Evolutionary conservation across 208 protist genomes (phyloP).

Genomic region (Leishmania martiniquensis): DNA sequence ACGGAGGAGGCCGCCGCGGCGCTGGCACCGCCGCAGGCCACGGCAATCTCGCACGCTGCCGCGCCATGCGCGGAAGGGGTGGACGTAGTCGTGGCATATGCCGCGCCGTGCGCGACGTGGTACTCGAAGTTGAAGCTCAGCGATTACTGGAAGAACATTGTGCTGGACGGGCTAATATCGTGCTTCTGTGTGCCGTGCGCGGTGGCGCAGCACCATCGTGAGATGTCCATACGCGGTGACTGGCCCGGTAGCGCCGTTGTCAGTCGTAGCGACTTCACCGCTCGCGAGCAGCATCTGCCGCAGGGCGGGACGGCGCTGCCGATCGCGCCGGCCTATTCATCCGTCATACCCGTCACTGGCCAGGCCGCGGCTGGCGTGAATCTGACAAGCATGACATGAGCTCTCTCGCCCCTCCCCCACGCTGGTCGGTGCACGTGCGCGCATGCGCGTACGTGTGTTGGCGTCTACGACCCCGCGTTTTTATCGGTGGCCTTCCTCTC

Average conservation of each 20-base stretch:
- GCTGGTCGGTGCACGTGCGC: too few species aligned
- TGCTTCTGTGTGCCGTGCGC: slow-evolving; percentile 34
- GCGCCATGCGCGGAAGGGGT: background rate
- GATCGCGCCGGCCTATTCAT: background rate
- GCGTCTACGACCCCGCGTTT: too few species aligned
- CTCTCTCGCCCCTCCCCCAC: background rate
- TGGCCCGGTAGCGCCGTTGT: slow-evolving; percentile 40
- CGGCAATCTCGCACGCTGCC: background rate
- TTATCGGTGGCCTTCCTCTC: too few species aligned
- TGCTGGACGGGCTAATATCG: slow-evolving; percentile 18
- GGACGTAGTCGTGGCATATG: background rate
- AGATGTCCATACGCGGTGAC: slow-evolving; percentile 38
- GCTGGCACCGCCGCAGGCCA: too few species aligned
- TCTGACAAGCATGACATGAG: background rate
- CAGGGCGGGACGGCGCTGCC: background rate
- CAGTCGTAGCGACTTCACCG: slow-evolving; percentile 14
- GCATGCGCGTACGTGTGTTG: background rate
- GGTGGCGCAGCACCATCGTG: slow-evolving; percentile 47
- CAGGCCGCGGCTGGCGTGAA: too few species aligned
- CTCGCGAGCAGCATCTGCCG: background rate
- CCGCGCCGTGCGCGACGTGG: background rate
- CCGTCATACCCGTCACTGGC: background rate
- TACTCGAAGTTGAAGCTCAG: background rate
- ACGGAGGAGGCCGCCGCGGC: background rate
- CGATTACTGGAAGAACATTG: background rate